These are phyloP conservation scores for Basipetospora sp. DNA, from an alignment of 2,329 filamentous ascomycete species.

Conservation along the genomic window DNA sequence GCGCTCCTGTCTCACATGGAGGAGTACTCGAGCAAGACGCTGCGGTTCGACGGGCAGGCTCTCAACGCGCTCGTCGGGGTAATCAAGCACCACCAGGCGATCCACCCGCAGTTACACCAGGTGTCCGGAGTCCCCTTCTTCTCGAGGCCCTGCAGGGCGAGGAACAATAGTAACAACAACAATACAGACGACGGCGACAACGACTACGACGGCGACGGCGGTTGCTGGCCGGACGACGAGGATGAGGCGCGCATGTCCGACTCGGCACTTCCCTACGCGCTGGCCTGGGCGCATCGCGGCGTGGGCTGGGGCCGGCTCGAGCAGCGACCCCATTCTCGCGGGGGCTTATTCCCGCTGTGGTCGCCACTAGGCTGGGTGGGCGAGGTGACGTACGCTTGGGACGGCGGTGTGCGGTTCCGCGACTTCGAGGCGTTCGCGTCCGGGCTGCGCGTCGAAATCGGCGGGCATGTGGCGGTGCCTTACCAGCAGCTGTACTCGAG, in stretches of 20 bases:
- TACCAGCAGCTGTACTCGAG: constrained; percentile 1
- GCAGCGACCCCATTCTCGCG: background rate
- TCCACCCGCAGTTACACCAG: constrained; percentile 1
- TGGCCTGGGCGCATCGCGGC: constrained; percentile 2
- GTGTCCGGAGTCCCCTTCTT: constrained; percentile 1
- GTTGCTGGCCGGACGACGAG: background rate
- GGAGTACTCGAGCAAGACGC: background rate
- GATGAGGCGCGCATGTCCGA: constrained; percentile 1
- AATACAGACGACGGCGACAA: background rate
- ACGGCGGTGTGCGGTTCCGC: background rate
- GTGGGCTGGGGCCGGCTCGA: background rate
- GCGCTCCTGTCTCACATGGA: background rate
- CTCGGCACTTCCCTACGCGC: background rate
- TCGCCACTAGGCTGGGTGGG: constrained; percentile 1
- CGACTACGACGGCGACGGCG: background rate
- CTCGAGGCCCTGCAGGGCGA: background rate
- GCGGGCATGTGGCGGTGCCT: background rate
- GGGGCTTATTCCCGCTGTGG: background rate
- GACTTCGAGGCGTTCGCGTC: background rate
- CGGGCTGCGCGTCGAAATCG: background rate
- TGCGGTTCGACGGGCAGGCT: background rate
- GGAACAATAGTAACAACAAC: background rate
- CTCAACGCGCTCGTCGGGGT: constrained; percentile 4
- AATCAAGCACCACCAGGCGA: background rate
- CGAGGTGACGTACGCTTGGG: constrained; percentile 2